Conservation (phyloP, 2,329 filamentous ascomycete genomes). For the Aspergillus cejpii region DNA sequence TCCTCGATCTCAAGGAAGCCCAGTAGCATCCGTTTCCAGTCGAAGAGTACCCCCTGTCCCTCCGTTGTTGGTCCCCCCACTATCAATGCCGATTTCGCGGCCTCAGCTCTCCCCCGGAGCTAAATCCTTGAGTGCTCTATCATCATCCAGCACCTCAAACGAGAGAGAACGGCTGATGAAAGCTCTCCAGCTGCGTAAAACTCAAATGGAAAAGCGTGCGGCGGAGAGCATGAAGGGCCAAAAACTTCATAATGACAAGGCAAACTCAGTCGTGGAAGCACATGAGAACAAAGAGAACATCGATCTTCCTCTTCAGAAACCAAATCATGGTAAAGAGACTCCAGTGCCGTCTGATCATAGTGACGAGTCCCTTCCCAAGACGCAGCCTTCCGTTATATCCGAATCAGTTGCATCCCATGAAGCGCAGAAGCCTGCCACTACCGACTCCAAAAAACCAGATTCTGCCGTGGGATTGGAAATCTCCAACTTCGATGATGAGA, state of each 20-base stretch:
- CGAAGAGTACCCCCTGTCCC: constrained; percentile 34
- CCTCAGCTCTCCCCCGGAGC: constrained; percentile 35
- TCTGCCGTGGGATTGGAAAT: constrained; percentile 18
- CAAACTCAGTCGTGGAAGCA: constrained; percentile 6
- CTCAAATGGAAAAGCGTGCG: constrained; percentile 53
- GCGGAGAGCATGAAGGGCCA: constrained; percentile 26
- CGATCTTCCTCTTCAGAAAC: constrained; percentile 19
- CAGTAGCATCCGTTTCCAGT: constrained; percentile 25
- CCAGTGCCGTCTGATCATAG: constrained; percentile 9
- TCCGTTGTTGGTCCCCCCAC: constrained; percentile 35
- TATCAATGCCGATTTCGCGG: constrained; percentile 29
- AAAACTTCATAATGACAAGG: constrained; percentile 13
- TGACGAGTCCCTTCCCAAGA: constrained; percentile 13
- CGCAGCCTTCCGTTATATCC: constrained; percentile 4
- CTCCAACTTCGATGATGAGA: constrained; percentile 14
- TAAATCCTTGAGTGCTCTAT: constrained; percentile 42
- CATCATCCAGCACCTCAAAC: constrained; percentile 60
- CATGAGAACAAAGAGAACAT: constrained; percentile 25
- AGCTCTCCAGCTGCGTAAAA: constrained; percentile 82
- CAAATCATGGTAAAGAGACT: constrained; percentile 8
- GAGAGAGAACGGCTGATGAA: constrained; percentile 93
- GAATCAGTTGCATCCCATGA: constrained; percentile 6
- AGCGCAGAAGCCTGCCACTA: constrained; percentile 4
- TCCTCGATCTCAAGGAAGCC: constrained; percentile 42
- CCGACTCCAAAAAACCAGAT: constrained; percentile 18